phyloP scores from a whole-genome alignment of 768 basidiomycete genomes.

The Rhizopogon vulgaris region DNA sequence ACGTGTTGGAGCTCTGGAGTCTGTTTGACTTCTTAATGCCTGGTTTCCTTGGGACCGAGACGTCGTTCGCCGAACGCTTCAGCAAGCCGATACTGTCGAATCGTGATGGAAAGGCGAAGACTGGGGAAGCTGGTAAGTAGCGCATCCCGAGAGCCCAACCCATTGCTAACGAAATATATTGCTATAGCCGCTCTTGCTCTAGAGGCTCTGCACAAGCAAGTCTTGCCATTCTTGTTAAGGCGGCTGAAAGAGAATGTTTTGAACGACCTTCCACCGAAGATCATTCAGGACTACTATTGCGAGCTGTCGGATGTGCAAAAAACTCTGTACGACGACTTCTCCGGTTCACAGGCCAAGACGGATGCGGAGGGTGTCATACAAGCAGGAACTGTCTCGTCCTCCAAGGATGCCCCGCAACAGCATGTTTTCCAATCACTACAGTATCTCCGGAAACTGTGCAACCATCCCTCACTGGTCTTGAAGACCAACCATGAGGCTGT shows the following conservation, averaged over 20 bases:
- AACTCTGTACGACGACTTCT: slow-evolving; percentile 90
- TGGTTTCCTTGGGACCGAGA: slow-evolving; percentile 94
- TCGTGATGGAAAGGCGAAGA: slow-evolving; percentile 92
- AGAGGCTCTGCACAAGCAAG: slow-evolving; percentile 97
- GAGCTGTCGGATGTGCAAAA: slow-evolving; percentile 95
- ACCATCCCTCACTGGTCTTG: slow-evolving; percentile 90
- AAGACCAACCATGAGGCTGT: slow-evolving; percentile 63
- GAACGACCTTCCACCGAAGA: slow-evolving; percentile 94
- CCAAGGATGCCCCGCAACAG: slow-evolving; percentile 49
- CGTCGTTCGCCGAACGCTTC: slow-evolving; percentile 91
- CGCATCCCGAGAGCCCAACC: neutral
- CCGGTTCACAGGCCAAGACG: slow-evolving; percentile 64
- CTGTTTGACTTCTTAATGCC: slow-evolving; percentile 99
- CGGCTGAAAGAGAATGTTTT: slow-evolving; percentile 97
- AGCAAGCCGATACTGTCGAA: slow-evolving; percentile 94
- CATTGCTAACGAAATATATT: neutral
- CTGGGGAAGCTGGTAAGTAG: slow-evolving; percentile 82
- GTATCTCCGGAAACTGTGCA: slow-evolving; percentile 95
- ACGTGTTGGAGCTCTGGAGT: slow-evolving; percentile 97
- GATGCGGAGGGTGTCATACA: slow-evolving; percentile 63
- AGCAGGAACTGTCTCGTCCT: slow-evolving; percentile 17
- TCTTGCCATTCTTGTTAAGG: slow-evolving; percentile 94
- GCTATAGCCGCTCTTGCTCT: slow-evolving; percentile 80
- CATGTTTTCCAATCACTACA: slow-evolving; percentile 98
- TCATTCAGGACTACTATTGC: slow-evolving; percentile 99